A percentile compares a stretch with the other conserved stretches of the same genome.
phyloP scores from a whole-genome alignment of 73 alveolate species.

The Paramecium caudatum region DNA sequence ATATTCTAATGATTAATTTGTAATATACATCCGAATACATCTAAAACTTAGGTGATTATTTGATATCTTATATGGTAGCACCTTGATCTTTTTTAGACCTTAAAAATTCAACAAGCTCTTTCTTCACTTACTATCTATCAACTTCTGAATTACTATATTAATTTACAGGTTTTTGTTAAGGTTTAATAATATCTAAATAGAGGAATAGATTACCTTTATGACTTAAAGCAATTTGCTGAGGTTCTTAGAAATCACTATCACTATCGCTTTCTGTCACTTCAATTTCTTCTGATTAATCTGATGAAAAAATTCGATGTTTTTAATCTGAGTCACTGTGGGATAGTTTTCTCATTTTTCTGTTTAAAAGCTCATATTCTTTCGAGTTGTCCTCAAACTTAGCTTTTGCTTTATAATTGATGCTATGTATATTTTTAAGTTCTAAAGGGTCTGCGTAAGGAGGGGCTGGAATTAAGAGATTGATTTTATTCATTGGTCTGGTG shows the following conservation, averaged over 20 bases:
- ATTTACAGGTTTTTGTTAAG: not conserved
- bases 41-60: not conserved
- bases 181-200: not conserved
- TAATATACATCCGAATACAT: not conserved
- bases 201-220: not conserved
- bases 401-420: not conserved
- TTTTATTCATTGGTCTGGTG: not conserved
- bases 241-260: not conserved
- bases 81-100: not conserved
- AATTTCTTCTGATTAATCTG: not conserved
- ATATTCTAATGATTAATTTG: too few species aligned
- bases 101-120: not conserved
- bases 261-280: not conserved
- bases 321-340: not conserved
- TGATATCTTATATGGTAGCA: not conserved
- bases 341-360: not conserved
- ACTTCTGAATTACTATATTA: not conserved
- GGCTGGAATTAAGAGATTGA: conserved; percentile 7
- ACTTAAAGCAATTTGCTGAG: not conserved
- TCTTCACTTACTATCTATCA: not conserved
- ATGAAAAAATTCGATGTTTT: not conserved
- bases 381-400: not conserved
- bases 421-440: not conserved
- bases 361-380: not conserved
- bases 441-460: conserved; percentile 17